A percentile compares a stretch with the other conserved stretches of the same genome.
Conservation (phyloP, 345 rosid genomes). For the Populus pruinosa region DNA sequence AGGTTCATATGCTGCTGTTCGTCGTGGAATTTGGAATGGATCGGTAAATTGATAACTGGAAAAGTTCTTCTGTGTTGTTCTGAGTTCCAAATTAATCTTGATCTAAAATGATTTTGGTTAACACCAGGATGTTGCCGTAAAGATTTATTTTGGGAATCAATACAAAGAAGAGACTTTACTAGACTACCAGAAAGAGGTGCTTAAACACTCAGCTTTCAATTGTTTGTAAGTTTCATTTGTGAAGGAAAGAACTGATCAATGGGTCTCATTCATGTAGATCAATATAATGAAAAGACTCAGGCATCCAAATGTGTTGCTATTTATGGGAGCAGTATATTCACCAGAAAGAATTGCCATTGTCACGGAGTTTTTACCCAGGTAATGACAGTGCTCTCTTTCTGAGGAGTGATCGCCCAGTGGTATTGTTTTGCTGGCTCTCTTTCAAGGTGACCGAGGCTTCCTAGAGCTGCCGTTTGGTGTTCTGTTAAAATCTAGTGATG, state of each 20-base stretch:
- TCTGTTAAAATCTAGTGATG: not conserved
- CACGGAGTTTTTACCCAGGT: constrained; percentile 89
- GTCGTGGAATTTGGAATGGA: constrained; percentile 78
- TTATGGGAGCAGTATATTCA: constrained; percentile 92
- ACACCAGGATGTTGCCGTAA: constrained; percentile 78
- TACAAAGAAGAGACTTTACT: constrained; percentile 49
- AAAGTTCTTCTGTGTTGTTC: not conserved
- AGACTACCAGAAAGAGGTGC: constrained; percentile 83
- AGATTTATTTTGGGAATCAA: constrained; percentile 64
- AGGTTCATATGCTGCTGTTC: constrained; percentile 79
- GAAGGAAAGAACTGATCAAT: not conserved
- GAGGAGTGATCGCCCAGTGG: not conserved
- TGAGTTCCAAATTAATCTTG: not conserved
- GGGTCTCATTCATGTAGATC: constrained; percentile 35
- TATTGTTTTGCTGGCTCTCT: not conserved
- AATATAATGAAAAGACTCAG: constrained; percentile 80
- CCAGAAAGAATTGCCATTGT: constrained; percentile 69
- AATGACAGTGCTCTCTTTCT: not conserved
- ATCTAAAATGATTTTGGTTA: constrained; percentile 4
- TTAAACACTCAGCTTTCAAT: constrained; percentile 1
- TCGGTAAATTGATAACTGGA: constrained; percentile 42
- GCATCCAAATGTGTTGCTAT: constrained; percentile 84
- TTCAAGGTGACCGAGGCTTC: not conserved
- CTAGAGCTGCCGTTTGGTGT: not conserved
- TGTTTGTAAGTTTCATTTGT: not conserved